Evolutionary conservation across 2,329 filamentous ascomycete genomes (phyloP).

Genomic region (Bertia moriformis): DNA sequence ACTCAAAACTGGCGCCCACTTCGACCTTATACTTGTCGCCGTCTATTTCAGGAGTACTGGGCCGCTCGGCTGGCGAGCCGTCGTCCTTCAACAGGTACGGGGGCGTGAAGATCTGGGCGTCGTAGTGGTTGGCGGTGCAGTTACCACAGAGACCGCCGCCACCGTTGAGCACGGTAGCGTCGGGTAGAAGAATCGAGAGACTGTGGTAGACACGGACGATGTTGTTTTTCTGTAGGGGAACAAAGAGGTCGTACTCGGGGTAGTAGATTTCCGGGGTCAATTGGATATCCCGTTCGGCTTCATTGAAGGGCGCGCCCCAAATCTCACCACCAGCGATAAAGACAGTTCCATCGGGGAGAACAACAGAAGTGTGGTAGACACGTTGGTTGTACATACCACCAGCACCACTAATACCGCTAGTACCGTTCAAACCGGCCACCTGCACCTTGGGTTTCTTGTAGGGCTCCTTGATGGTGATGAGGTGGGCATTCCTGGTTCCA

Average conservation of each 20-base stretch:
- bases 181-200: conserved; percentile 29
- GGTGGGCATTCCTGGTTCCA: conserved; percentile 26
- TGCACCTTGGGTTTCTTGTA: conserved; percentile 10
- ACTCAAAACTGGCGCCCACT: conserved; percentile 13
- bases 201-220: conserved; percentile 34
- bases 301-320: conserved; percentile 25
- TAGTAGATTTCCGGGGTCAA: conserved; percentile 29
- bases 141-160: conserved; percentile 37
- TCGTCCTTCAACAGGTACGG: conserved; percentile 34
- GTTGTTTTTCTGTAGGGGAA: conserved; percentile 16
- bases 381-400: conserved; percentile 12
- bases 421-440: conserved; percentile 17
- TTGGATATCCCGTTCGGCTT: conserved; percentile 18
- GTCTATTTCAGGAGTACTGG: conserved; percentile 21
- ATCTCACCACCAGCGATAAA: conserved; percentile 31
- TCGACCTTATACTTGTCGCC: conserved; percentile 13
- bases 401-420: conserved; percentile 2
- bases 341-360: conserved; percentile 30
- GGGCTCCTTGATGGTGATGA: conserved; percentile 28
- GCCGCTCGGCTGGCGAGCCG: conserved; percentile 22
- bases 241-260: conserved; percentile 23
- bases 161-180: conserved; percentile 31
- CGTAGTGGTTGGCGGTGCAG: conserved; percentile 31
- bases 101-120: conserved; percentile 38
- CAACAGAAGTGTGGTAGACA: conserved; percentile 27